Base-by-base conservation (phyloP, 805 yeast species). In the Candida ascalaphidarum region DNA sequence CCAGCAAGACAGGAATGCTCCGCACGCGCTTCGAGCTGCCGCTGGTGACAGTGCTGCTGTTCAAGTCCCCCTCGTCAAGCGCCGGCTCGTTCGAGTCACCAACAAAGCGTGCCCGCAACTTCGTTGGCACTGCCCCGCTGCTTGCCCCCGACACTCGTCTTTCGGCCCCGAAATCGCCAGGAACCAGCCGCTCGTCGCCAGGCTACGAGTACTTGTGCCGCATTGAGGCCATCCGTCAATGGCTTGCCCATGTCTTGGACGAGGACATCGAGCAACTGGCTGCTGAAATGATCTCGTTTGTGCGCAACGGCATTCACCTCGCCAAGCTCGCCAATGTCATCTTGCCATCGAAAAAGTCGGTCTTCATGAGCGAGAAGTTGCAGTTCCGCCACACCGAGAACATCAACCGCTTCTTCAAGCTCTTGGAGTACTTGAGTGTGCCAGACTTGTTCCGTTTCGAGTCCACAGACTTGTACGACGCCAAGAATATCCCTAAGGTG, bases 331-430 rank as follows among this genome's bases (percentile, higher is more conserved):
- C 94, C 7, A 71, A 74, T 40, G 68, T 63, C 3, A 75, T 92
- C 30, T 73, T 80, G 26, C 89, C 96, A 0, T 66, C 71, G 0
- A 58, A 29, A 76, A 76, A 27, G 59, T 63, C 39, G 52, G 72
- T 50, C 48, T 81, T 71, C 43, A 74, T 74, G 27, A 69, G 68
- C 41, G 81, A 63, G 39, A 47, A 60, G 47, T 64, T 88, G 22
- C 88, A 85, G 49, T 92, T 84, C 61, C 76, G 81, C 36, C 95
- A 85, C 51, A 84, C 95, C 0, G 96, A 92, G 48, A 92, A 92
- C 49, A 89, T 92, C 47, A 84, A 85, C 43, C 65, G 76, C 14
- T 88, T 89, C 50, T 79, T 89, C 49, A 62, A 68, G 13, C 71
- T 89, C 31, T 61, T 85, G 17, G 78, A 73, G 31, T 71, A 62